Base-by-base conservation (phyloP, 495 filamentous ascomycete genomes). In the Mytilinidion resinicola region DNA sequence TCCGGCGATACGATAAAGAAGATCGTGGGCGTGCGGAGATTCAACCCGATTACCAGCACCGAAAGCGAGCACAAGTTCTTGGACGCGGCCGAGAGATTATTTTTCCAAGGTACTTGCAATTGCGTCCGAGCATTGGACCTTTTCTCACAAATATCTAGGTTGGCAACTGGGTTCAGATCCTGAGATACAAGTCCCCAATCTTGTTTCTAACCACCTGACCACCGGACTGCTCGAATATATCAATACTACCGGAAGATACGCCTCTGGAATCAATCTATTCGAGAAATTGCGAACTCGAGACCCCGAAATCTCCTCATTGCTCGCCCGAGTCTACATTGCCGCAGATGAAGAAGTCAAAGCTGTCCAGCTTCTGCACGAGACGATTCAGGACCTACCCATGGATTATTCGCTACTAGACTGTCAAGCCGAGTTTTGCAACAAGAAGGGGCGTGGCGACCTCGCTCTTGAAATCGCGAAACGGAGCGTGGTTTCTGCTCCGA, bases 41-140 rank as follows among this genome's bases (percentile, higher is more conserved):
- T 98, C 77, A 97, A 98, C 69, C 93, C 93, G 0, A 89, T 97
- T 53, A 96, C 90, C 25, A 97, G 87, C 67, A 98, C 93, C 11
- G 93, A 98, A 71, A 89, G 90, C 58, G 93, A 98, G 69, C 95
- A 98, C 69, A 89, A 87, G 60, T 98, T 98, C 73, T 77, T 98
- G 51, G 91, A 95, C 68, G 91, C 95, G 15, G 93, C 95, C 12
- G 93, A 97, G 72, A 86, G 85, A 60, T 77, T 98, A 15, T 98
- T 97, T 72, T 97, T 97, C 77, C 79, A 89, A 72, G 93, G 91
- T 91, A 76, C 51, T 73, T 43, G 35, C 15, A 49, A 30, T 6
- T 30, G 6, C 6, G 6, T 3, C 3, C 25, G 6, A 30, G 2
- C 3, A 30, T 30, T 6, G 25, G 6, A 6, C 25, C 25, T 30